A percentile compares a stretch with the other conserved stretches of the same genome.
Evolutionary conservation across 192 early-diverging fungal species (phyloP).

Genomic region (Podila clonocystis): DNA sequence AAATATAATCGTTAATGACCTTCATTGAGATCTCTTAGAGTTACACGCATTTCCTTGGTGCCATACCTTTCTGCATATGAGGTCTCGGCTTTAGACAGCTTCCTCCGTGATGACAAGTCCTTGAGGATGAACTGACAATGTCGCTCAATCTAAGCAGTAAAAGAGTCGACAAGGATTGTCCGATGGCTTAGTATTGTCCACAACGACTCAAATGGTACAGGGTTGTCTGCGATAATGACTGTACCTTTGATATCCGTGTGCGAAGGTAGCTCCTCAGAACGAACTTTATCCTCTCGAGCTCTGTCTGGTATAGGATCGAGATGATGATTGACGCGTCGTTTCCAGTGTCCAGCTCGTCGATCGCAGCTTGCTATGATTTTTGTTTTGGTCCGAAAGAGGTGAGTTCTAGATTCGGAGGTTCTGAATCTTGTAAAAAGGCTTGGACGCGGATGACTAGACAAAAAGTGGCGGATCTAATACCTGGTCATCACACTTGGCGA

Average conservation of each 20-base stretch:
- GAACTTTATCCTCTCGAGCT: slow-evolving; percentile 76
- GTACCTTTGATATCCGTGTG: slow-evolving; percentile 71
- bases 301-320: slow-evolving; percentile 67
- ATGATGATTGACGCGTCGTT: slow-evolving; percentile 60
- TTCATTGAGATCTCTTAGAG: background rate
- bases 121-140: slow-evolving; percentile 56
- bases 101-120: slow-evolving; percentile 30
- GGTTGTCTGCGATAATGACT: too few species aligned
- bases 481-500: slow-evolving; percentile 67
- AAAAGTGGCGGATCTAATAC: slow-evolving; percentile 16
- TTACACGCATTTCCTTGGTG: background rate
- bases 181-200: too few species aligned
- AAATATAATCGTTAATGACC: background rate
- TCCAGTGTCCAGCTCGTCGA: slow-evolving; percentile 45
- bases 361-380: slow-evolving; percentile 31
- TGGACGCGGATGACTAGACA: background rate
- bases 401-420: background rate
- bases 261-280: slow-evolving; percentile 69
- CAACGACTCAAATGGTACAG: too few species aligned
- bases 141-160: slow-evolving; percentile 64
- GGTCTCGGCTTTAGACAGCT: slow-evolving; percentile 62
- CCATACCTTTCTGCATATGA: slow-evolving; percentile 58
- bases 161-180: too few species aligned
- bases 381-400: background rate
- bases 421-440: background rate